Evolutionary conservation across 192 early-diverging fungal genomes (phyloP).

Genomic region (Glomus cerebriforme): DNA sequence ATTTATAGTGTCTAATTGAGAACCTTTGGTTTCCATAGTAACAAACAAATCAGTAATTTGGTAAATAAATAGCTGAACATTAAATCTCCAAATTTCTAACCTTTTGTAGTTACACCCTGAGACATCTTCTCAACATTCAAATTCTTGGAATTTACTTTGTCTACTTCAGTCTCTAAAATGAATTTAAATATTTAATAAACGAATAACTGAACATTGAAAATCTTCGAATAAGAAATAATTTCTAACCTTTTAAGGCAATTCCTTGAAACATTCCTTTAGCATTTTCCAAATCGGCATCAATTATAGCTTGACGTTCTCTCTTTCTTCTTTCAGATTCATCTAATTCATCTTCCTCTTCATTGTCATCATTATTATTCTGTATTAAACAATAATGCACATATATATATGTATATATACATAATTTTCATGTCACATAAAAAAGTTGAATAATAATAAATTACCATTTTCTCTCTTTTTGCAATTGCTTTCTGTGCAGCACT

Average conservation of each 20-base stretch:
- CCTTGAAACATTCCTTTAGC: constrained; percentile 67
- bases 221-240: neutral
- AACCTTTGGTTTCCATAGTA: constrained; percentile 27
- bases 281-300: constrained; percentile 66
- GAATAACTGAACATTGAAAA: neutral
- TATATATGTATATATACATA: too few species aligned
- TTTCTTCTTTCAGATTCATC: constrained; percentile 54
- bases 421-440: neutral
- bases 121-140: too few species aligned
- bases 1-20: constrained; percentile 46
- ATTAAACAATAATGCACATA: neutral
- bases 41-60: neutral
- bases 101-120: neutral
- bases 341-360: constrained; percentile 52
- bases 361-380: constrained; percentile 27
- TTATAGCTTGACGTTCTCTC: constrained; percentile 56
- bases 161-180: neutral
- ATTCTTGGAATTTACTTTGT: too few species aligned
- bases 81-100: neutral
- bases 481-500: constrained; percentile 57
- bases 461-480: constrained; percentile 52
- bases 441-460: neutral
- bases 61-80: neutral
- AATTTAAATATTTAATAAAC: neutral
- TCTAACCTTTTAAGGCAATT: constrained; percentile 54